These are phyloP conservation scores for Aspergillus calidoustus DNA, from an alignment of 2,329 filamentous ascomycete species.

Conservation along the genomic window DNA sequence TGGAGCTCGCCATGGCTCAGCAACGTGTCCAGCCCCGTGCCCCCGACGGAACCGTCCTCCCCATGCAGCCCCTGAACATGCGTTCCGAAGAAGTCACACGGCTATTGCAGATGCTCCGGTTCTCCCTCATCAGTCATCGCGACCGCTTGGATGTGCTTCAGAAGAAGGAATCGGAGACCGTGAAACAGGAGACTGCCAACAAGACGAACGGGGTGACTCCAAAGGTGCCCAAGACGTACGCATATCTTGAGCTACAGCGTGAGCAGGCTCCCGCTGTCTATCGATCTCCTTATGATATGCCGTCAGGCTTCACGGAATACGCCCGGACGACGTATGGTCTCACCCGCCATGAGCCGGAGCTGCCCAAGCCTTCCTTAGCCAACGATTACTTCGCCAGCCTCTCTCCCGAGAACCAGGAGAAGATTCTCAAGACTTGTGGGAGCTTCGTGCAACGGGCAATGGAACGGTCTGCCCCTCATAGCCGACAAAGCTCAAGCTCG, in stretches of 20 bases:
- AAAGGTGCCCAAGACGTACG: conserved; percentile 44
- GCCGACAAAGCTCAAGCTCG: conserved; percentile 43
- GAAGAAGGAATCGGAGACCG: conserved; percentile 42
- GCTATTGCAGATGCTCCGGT: conserved; percentile 49
- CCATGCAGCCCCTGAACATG: conserved; percentile 48
- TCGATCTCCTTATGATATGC: conserved; percentile 50
- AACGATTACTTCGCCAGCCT: conserved; percentile 48
- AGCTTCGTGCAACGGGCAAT: conserved; percentile 46
- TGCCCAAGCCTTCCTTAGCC: conserved; percentile 45
- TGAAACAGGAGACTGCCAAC: conserved; percentile 39
- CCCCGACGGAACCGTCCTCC: conserved; percentile 43
- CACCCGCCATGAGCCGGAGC: conserved; percentile 37
- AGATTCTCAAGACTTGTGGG: conserved; percentile 49
- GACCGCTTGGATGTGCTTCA: conserved; percentile 45
- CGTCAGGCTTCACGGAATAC: conserved; percentile 48
- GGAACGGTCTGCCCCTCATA: conserved; percentile 41
- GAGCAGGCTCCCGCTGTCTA: conserved; percentile 45
- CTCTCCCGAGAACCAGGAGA: conserved; percentile 46
- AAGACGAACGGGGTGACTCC: conserved; percentile 35
- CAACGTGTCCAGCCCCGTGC: conserved; percentile 47
- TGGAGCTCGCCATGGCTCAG: conserved; percentile 50
- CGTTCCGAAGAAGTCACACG: conserved; percentile 49
- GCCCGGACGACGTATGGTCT: conserved; percentile 46
- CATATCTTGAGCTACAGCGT: conserved; percentile 46
- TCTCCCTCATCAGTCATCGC: conserved; percentile 47